Base-by-base conservation (phyloP, 371 early-diverging fungal genomes). In the Mucor mucedo region DNA sequence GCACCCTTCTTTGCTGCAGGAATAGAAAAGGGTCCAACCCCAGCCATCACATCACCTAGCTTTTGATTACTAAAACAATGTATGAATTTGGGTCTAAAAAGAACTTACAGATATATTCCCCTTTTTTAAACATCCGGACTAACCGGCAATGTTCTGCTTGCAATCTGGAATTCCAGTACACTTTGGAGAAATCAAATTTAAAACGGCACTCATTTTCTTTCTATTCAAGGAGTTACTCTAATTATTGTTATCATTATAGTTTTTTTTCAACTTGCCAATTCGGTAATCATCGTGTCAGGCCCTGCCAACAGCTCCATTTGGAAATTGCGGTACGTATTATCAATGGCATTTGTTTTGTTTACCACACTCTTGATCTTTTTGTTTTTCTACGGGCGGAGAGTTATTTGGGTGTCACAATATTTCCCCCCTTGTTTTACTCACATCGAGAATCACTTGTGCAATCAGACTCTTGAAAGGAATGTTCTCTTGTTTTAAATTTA, bases 141-240 rank as follows among this genome's bases (percentile, higher is more conserved):
- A 99, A 71, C n/a, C 98, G 88, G 33, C 92, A 90, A 70, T 99
- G 98, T 68, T 99, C 99, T 0, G 87, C 84, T 62, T 97, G 97
- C 39, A 99, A 88, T 29, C 99, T 89, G 7, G 99, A 98, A 82
- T 99, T 99, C 99, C 99, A 99, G 77, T 99, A 99, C 4, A 99
- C 99, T 65, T 93, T 89, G 14, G 97, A 93, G 65, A 96, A 98
- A 69, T 99, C 98, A 64, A 99, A 95, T 58, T 84, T 79, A 78
- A 98, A 99, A 47, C 74, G 77, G 73, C 98, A 97, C 11, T 88
- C 91, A 70, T 92, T 91, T 72, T 99, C 99, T 70, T 87, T 86
- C 93, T 94, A 78, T 21, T 21, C 50, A 21, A 21, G 47, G n/a
- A 48, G 13, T 7, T 21, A 21, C 21, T 21, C 21, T 21, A 21